phyloP scores from a whole-genome alignment of 179 eudicot species.

The Camellia oleifera region DNA sequence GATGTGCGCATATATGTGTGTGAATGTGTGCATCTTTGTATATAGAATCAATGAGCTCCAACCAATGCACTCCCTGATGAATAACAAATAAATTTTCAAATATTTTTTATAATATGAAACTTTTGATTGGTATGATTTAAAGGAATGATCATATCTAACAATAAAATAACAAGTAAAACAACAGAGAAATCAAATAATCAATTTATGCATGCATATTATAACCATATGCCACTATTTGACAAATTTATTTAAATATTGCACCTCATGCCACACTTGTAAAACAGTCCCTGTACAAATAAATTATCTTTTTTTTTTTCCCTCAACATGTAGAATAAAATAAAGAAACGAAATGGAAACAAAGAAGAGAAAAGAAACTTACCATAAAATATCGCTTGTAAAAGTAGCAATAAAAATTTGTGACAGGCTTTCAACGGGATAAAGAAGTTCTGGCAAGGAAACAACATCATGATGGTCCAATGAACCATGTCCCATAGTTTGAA shows the following conservation, averaged over 20 bases:
- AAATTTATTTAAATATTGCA: not conserved
- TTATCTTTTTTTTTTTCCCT: not conserved
- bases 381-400: conserved; percentile 72
- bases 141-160: not conserved
- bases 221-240: not conserved
- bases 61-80: not conserved
- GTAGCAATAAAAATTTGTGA: conserved; percentile 72
- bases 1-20: not conserved
- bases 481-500: conserved; percentile 40
- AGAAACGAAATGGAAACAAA: not conserved
- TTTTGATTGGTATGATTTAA: not conserved
- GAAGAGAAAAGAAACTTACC: conserved; percentile 42
- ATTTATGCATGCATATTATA: no score
- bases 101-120: not conserved
- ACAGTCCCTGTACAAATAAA: not conserved
- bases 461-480: conserved; percentile 34
- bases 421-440: conserved; percentile 70
- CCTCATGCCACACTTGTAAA: not conserved
- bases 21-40: not conserved
- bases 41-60: conserved; percentile 1
- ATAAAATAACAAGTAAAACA: no score
- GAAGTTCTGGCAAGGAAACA: conserved; percentile 72
- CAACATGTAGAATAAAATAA: not conserved
- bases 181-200: no score
- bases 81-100: not conserved